A percentile compares a stretch with the other conserved stretches of the same genome.
Conservation (phyloP, 768 basidiomycete genomes). For the Pilatotrama ljubarskyi region DNA sequence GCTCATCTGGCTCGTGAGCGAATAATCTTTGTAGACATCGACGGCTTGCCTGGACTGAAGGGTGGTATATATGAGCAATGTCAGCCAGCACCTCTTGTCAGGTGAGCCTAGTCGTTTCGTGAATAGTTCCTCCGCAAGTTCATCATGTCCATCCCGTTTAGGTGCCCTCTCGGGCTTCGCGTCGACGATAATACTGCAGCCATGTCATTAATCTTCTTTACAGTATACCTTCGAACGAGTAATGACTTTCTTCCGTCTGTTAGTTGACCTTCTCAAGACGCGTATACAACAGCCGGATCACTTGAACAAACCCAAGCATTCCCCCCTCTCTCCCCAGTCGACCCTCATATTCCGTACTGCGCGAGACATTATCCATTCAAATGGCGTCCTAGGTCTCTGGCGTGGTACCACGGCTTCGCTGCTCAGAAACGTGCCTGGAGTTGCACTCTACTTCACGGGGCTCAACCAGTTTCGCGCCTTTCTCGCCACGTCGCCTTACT, state of each 20-base stretch:
- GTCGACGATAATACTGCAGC: conserved; percentile 74
- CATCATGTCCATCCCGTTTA: conserved; percentile 28
- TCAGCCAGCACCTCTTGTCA: conserved; percentile 64
- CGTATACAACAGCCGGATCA: conserved; percentile 79
- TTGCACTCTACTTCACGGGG: conserved; percentile 88
- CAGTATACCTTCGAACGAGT: neutral
- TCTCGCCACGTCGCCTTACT: conserved; percentile 74
- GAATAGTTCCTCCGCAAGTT: neutral
- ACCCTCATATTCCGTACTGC: conserved; percentile 49
- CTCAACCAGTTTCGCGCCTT: conserved; percentile 78
- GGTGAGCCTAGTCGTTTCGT: conserved; percentile 37
- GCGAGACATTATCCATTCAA: conserved; percentile 55
- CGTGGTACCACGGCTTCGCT: conserved; percentile 84
- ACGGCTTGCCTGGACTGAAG: neutral
- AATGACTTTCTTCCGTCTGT: neutral
- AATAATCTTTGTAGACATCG: neutral
- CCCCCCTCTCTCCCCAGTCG: conserved; percentile 7
- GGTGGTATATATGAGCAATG: conserved; percentile 56
- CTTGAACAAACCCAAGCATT: conserved; percentile 13
- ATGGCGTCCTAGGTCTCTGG: conserved; percentile 81
- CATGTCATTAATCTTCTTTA: conserved; percentile 49
- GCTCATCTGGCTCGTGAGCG: neutral
- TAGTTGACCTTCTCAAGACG: conserved; percentile 93
- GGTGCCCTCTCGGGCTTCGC: conserved; percentile 80
- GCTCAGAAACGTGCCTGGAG: conserved; percentile 85